These are phyloP conservation scores for Boletus coccyginus DNA, from an alignment of 768 basidiomycete species.

Conservation along the genomic window DNA sequence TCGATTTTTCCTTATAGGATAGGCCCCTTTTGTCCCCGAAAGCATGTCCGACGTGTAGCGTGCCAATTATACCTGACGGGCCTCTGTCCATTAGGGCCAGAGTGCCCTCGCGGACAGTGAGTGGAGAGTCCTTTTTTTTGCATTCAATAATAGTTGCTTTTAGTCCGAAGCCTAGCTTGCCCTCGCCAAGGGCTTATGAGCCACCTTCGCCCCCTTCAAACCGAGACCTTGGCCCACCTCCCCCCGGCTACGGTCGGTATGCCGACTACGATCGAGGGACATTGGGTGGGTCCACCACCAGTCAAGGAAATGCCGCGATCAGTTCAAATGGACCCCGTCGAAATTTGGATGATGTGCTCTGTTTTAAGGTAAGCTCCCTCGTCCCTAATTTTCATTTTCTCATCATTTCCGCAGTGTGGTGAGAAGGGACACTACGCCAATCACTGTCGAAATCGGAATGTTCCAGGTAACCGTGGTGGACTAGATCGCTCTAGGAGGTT, in stretches of 20 bases:
- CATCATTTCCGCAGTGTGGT: slow-evolving; percentile 58
- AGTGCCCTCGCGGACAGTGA: slow-evolving; percentile 88
- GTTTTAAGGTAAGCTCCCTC: slow-evolving; percentile 69
- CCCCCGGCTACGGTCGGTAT: slow-evolving; percentile 86
- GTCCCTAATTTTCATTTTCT: slow-evolving; percentile 4
- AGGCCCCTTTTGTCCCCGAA: slow-evolving; percentile 88
- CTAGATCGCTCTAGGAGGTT: slow-evolving; percentile 48
- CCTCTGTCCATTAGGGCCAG: slow-evolving; percentile 87
- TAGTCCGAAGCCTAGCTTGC: slow-evolving; percentile 78
- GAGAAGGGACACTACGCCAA: slow-evolving; percentile 96
- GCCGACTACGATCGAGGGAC: slow-evolving; percentile 64
- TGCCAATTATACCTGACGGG: slow-evolving; percentile 92
- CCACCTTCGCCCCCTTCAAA: slow-evolving; percentile 72
- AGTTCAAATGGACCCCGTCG: slow-evolving; percentile 50
- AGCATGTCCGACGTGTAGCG: slow-evolving; percentile 87
- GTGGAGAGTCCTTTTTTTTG: slow-evolving; percentile 31
- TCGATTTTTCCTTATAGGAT: slow-evolving; percentile 11
- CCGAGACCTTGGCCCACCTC: slow-evolving; percentile 84
- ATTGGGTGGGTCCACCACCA: slow-evolving; percentile 29
- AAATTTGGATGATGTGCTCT: slow-evolving; percentile 80
- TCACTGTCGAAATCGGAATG: slow-evolving; percentile 85
- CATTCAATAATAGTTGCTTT: slow-evolving; percentile 7
- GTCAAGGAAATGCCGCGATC: slow-evolving; percentile 26
- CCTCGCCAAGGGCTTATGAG: slow-evolving; percentile 71
- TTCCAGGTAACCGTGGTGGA: slow-evolving; percentile 89